Evolutionary conservation across 2,329 filamentous ascomycete genomes (phyloP), one percentile per base, ranked within the genome.

Genomic region (Rosellinia necatrix): DNA sequence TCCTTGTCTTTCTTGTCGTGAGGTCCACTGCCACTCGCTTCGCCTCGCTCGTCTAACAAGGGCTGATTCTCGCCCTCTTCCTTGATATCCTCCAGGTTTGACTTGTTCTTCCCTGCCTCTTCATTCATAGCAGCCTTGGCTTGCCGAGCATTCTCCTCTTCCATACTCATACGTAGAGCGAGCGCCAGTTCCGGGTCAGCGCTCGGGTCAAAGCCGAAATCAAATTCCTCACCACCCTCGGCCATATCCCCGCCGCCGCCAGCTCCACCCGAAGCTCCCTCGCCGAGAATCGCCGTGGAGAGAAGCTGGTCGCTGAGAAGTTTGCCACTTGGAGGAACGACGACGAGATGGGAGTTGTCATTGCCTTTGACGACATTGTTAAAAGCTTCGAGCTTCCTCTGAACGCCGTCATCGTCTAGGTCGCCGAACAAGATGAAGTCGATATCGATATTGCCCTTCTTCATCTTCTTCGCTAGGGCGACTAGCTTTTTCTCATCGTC

Each of bases 371-470:
- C 91, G 61, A 88, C 89, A 61, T 96, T 90, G 75, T 96, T 92
- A 80, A 99, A 99, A 24, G 90, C 88, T 70, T 91, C 87, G 50
- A 99, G 85, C 79, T 97, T 97, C 77, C 94, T 93, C 72, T 90
- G 85, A 52, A 89, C 90, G 61, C 88, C 91, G 64, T 96, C 91
- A 66, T 92, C 90, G 64, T 94, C 91, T 49, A 96, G 83, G 68
- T 99, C 93, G 65, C 94, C 94, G 68, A 99, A 99, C 42, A 93
- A 86, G 59, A 99, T 84, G 70, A 99, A 93, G 74, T 99, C 94
- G 70, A 99, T 90, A 59, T 88, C 90, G 58, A 96, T 90, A 70
- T 90, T 93, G 75, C 88, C 89, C 83, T 99, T 99, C 86, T 97
- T 97, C 92, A 97, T 96, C 79, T 94, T 96, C 80, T 94, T 96